phyloP scores from a whole-genome alignment of 352 stramenopile species.

The Pythium grandisporangium region DNA sequence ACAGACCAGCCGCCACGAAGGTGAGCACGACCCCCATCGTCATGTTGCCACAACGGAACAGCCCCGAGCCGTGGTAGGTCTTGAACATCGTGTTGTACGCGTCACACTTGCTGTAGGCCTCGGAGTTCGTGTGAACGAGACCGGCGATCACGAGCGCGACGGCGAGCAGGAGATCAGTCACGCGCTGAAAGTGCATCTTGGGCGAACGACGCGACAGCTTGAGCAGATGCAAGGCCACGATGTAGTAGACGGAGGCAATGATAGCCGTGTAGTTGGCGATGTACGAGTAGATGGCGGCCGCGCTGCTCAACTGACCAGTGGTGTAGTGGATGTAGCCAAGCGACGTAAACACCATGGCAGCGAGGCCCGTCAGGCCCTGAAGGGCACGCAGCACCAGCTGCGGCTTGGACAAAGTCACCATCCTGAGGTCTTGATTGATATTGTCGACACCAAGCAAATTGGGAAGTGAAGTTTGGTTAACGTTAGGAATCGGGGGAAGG shows the following conservation, averaged over 20 bases:
- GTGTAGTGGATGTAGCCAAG: slow-evolving; percentile 33
- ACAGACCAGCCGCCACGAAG: slow-evolving; percentile 26
- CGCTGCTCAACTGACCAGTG: slow-evolving; percentile 24
- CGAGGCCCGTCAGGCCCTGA: slow-evolving; percentile 17
- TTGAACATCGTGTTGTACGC: slow-evolving; percentile 30
- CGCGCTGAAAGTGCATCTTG: slow-evolving; percentile 20
- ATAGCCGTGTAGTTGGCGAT: slow-evolving; percentile 31
- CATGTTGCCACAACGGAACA: slow-evolving; percentile 38
- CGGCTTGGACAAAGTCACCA: slow-evolving; percentile 8
- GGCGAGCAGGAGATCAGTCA: slow-evolving; percentile 15
- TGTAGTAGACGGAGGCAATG: slow-evolving; percentile 26
- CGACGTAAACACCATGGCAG: slow-evolving; percentile 34
- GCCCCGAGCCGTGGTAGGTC: slow-evolving; percentile 25
- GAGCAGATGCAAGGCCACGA: slow-evolving; percentile 13
- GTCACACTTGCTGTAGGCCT: slow-evolving; percentile 21
- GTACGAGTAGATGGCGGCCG: slow-evolving; percentile 22
- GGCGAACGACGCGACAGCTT: slow-evolving; percentile 9
- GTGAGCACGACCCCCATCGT: slow-evolving; percentile 24
- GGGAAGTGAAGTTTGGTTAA: too few species aligned
- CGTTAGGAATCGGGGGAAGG: too few species aligned
- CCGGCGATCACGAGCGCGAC: slow-evolving; percentile 22
- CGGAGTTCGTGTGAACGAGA: slow-evolving; percentile 22
- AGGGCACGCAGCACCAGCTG: slow-evolving; percentile 17
- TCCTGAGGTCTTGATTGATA: too few species aligned
- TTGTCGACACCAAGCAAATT: too few species aligned